Conservation (phyloP, 2,329 filamentous ascomycete genomes). For the Mycosphaerella sp. region DNA sequence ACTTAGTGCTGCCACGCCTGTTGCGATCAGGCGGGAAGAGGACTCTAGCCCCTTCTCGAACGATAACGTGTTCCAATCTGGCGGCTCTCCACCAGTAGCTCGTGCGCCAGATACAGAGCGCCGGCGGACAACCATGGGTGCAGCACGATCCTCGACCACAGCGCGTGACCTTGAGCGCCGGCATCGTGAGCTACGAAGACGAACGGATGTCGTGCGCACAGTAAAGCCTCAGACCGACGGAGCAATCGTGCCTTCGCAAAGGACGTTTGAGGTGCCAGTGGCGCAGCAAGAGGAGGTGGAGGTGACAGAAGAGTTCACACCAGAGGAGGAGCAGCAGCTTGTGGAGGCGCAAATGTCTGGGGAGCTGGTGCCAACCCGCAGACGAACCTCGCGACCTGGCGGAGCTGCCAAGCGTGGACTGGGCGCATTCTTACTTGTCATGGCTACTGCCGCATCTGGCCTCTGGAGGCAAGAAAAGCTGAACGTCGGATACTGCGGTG, state of each 20-base stretch:
- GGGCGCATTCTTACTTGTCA: constrained; percentile 62
- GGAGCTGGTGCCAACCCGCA: constrained; percentile 42
- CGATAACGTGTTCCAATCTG: constrained; percentile 81
- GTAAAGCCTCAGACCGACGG: constrained; percentile 49
- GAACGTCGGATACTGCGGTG: constrained; percentile 89
- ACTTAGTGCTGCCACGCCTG: constrained; percentile 24
- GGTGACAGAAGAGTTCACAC: constrained; percentile 85
- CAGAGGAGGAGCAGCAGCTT: constrained; percentile 76
- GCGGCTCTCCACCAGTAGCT: constrained; percentile 26
- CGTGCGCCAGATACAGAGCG: constrained; percentile 53
- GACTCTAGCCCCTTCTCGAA: constrained; percentile 67
- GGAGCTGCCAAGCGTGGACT: constrained; percentile 55
- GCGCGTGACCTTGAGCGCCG: constrained; percentile 38
- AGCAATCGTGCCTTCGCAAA: constrained; percentile 50
- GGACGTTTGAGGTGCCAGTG: constrained; percentile 54
- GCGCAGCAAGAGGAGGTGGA: constrained; percentile 43
- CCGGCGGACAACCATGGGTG: constrained; percentile 49
- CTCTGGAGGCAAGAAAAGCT: constrained; percentile 95
- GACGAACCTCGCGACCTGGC: constrained; percentile 39
- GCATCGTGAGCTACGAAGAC: constrained; percentile 39
- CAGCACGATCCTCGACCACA: constrained; percentile 23
- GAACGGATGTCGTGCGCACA: constrained; percentile 38
- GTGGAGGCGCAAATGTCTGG: constrained; percentile 56
- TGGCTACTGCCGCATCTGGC: constrained; percentile 65
- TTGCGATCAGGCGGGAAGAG: constrained; percentile 29